These are phyloP conservation scores for Annulohypoxylon nitens DNA, from an alignment of 495 filamentous ascomycete species.

Conservation along the genomic window DNA sequence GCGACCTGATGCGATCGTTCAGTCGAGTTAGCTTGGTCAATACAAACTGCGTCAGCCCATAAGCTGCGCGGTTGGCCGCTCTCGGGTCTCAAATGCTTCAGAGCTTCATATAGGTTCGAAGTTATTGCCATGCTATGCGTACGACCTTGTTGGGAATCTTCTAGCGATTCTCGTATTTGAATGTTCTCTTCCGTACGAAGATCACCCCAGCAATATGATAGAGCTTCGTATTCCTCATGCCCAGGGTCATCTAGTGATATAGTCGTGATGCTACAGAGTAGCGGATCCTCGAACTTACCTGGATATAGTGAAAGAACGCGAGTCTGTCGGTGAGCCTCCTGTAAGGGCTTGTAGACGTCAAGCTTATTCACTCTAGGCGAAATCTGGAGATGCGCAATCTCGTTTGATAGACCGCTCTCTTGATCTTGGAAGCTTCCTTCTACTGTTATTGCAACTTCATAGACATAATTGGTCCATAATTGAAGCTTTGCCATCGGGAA, in stretches of 20 bases:
- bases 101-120: neutral
- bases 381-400: neutral
- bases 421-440: conserved; percentile 1
- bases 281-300: neutral
- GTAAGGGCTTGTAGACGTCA: neutral
- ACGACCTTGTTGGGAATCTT: neutral
- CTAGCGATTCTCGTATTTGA: neutral
- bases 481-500: neutral
- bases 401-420: neutral
- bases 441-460: neutral
- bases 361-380: neutral
- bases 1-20: conserved; percentile 4
- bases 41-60: conserved; percentile 7
- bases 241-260: neutral
- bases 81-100: neutral
- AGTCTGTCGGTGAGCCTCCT: conserved; percentile 7
- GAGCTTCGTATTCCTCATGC: neutral
- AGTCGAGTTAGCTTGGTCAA: neutral
- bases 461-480: conserved; percentile 6
- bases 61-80: neutral
- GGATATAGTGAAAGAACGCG: conserved; percentile 1
- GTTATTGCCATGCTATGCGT: neutral
- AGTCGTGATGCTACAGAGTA: neutral
- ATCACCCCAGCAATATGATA: conserved; percentile 11
- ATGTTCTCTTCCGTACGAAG: neutral